A percentile compares a stretch with the other conserved stretches of the same genome.
phyloP scores from a whole-genome alignment of 2,329 filamentous ascomycete genomes.

The Pseudocercospora eumusae region DNA sequence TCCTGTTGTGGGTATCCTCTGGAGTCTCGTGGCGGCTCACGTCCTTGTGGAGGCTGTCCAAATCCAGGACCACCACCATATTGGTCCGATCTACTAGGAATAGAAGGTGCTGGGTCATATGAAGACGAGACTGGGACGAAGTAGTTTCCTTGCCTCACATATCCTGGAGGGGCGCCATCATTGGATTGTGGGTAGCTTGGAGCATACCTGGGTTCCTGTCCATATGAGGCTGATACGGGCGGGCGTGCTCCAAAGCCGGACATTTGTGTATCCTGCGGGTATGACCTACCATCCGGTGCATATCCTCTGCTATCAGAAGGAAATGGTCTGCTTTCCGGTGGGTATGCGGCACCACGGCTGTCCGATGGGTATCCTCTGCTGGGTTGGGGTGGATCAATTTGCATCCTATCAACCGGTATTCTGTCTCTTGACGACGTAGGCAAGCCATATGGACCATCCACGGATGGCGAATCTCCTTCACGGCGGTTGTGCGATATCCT shows the following conservation, averaged over 20 bases:
- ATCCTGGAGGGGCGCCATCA: conserved; percentile 39
- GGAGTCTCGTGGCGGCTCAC: conserved; percentile 32
- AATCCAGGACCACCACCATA: conserved; percentile 29
- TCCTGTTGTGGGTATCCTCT: conserved; percentile 36
- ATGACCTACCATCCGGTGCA: conserved; percentile 31
- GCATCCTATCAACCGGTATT: conserved; percentile 35
- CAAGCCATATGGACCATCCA: conserved; percentile 37
- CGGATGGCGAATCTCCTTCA: conserved; percentile 41
- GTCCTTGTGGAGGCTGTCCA: conserved; percentile 28
- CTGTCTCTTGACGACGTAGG: conserved; percentile 30
- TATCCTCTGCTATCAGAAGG: conserved; percentile 30
- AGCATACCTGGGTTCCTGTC: conserved; percentile 38
- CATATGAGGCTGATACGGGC: conserved; percentile 33
- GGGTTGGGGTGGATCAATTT: conserved; percentile 35
- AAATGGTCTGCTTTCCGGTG: conserved; percentile 31
- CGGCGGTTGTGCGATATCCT: conserved; percentile 46
- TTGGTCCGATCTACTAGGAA: conserved; percentile 33
- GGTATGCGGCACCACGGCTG: conserved; percentile 27
- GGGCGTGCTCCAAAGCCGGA: conserved; percentile 31
- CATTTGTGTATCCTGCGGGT: conserved; percentile 32
- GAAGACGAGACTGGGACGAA: conserved; percentile 38
- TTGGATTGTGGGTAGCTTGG: conserved; percentile 33
- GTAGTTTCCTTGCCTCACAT: conserved; percentile 39
- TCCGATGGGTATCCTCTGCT: conserved; percentile 31
- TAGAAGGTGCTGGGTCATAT: conserved; percentile 31